phyloP scores from a whole-genome alignment of 495 filamentous ascomycete species.

The Echria macrotheca region DNA sequence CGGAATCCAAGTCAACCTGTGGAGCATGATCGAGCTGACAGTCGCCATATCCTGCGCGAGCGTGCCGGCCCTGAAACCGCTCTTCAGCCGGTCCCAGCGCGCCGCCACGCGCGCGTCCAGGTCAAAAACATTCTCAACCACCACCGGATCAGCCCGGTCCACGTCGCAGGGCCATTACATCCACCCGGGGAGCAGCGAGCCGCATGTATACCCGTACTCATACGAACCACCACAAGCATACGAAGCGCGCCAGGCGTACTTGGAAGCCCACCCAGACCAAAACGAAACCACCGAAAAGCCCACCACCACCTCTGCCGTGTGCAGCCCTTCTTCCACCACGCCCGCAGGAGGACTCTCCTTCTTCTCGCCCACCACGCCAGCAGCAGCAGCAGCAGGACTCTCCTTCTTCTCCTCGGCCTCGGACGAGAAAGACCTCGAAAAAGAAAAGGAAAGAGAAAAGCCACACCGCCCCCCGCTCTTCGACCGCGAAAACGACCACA shows the following conservation, averaged over 20 bases:
- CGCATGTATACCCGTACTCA: not conserved
- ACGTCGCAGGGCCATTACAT: not conserved
- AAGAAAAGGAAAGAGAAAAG: not conserved
- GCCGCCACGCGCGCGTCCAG: slow-evolving; percentile 5
- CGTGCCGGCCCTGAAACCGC: slow-evolving; percentile 40
- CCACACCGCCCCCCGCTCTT: not conserved
- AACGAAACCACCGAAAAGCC: too few species aligned
- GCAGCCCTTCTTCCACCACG: too few species aligned
- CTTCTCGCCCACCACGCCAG: too few species aligned
- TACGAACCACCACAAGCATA: not conserved
- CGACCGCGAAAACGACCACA: not conserved
- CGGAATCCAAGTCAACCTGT: slow-evolving; percentile 31
- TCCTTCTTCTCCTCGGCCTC: too few species aligned
- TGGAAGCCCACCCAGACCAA: not conserved
- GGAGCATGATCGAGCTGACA: slow-evolving; percentile 48
- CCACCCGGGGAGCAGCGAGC: not conserved
- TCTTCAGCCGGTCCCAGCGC: slow-evolving; percentile 27
- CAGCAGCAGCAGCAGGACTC: too few species aligned
- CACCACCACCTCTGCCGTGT: too few species aligned
- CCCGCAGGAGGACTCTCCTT: too few species aligned
- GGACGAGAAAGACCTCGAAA: too few species aligned
- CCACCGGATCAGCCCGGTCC: not conserved
- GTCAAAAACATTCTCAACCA: not conserved
- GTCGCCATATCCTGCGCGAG: slow-evolving; percentile 47
- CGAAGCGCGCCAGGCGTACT: not conserved